These are phyloP conservation scores for Pugionium dolabratum DNA, from an alignment of 345 rosid genomes.

Conservation along the genomic window DNA sequence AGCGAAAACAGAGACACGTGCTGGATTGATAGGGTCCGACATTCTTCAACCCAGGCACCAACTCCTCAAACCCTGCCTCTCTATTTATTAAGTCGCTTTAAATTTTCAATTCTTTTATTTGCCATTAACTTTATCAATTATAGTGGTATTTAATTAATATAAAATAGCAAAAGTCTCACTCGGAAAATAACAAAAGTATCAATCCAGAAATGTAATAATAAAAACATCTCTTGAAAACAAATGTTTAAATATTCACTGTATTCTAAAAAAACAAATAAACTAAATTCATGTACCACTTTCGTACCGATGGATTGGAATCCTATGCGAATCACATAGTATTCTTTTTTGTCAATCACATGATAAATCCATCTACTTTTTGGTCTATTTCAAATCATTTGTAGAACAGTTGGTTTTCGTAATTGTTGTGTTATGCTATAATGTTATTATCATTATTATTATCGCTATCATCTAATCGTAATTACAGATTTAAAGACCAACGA, in stretches of 20 bases:
- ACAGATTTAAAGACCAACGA: conserved; percentile 2
- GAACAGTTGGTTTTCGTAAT: neutral
- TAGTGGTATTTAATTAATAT: neutral
- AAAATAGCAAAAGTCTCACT: no score
- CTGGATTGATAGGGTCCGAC: conserved; percentile 32
- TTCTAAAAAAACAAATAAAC: neutral
- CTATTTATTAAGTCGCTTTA: neutral
- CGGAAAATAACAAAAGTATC: neutral
- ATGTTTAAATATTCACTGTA: no score
- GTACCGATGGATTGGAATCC: conserved; percentile 22
- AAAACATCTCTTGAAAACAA: no score
- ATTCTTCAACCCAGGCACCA: conserved; percentile 37
- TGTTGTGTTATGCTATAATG: neutral
- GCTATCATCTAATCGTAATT: neutral
- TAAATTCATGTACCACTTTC: neutral
- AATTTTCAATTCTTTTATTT: neutral
- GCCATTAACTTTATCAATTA: neutral
- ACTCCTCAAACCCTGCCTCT: conserved; percentile 37
- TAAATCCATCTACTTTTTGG: neutral
- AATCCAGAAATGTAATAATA: neutral
- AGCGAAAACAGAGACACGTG: conserved; percentile 34
- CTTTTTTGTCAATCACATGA: no score
- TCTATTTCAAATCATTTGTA: conserved; percentile 18
- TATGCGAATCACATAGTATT: conserved; percentile 6
- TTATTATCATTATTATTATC: neutral